Conservation (phyloP, 2,329 filamentous ascomycete genomes). For the Venturia oleaginea region DNA sequence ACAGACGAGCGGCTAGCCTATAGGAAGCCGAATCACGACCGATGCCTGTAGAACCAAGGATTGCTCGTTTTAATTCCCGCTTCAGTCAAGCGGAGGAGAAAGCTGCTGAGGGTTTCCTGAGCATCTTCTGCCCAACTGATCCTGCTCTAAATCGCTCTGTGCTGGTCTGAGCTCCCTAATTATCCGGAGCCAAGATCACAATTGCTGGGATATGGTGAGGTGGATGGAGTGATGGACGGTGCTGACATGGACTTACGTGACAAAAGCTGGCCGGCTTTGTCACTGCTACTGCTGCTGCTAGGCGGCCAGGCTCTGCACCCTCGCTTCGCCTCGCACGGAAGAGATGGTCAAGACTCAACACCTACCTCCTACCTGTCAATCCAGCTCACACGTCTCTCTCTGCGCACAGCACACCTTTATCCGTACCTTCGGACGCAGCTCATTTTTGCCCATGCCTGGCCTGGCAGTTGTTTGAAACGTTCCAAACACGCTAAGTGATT, state of each 20-base stretch:
- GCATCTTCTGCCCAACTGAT: too few species aligned
- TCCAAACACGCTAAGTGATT: not conserved
- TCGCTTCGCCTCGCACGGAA: too few species aligned
- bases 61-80: not conserved
- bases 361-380: too few species aligned
- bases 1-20: not conserved
- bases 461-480: not conserved
- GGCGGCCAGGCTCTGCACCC: too few species aligned
- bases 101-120: not conserved
- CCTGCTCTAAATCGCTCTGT: not conserved
- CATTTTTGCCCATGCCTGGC: not conserved
- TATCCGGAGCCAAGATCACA: not conserved
- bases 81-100: not conserved
- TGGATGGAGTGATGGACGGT: not conserved
- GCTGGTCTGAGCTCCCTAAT: not conserved
- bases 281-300: too few species aligned
- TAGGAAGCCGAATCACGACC: not conserved
- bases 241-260: not conserved
- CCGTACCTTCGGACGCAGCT: not conserved
- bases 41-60: slow-evolving; percentile 1
- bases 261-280: not conserved
- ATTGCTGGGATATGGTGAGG: not conserved
- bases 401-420: not conserved
- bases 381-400: not conserved
- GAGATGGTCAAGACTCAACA: too few species aligned